These are phyloP conservation scores for Yamadazyma laniorum DNA, from an alignment of 805 yeast genomes.

Conservation along the genomic window DNA sequence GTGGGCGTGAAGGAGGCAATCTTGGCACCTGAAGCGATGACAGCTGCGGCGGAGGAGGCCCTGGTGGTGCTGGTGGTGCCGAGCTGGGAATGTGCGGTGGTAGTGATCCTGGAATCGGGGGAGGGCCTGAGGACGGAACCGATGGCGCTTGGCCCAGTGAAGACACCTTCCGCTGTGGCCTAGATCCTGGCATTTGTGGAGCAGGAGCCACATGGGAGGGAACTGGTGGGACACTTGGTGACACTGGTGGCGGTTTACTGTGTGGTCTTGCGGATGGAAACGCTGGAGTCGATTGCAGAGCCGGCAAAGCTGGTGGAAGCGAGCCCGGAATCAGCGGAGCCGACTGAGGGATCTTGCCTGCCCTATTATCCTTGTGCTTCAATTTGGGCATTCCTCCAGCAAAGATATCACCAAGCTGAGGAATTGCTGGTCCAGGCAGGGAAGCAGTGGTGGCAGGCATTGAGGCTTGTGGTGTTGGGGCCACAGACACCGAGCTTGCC, in stretches of 20 bases:
- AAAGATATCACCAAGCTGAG: slow-evolving; percentile 64
- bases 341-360: slow-evolving; percentile 33
- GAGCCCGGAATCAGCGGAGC: slow-evolving; percentile 38
- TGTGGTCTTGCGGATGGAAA: not conserved
- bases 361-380: slow-evolving; percentile 40
- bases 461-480: slow-evolving; percentile 15
- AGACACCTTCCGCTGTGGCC: not conserved
- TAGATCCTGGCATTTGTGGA: slow-evolving; percentile 9
- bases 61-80: slow-evolving; percentile 4
- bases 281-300: too few species aligned
- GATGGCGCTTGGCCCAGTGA: slow-evolving; percentile 1
- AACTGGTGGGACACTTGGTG: slow-evolving; percentile 4
- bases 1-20: slow-evolving; percentile 41
- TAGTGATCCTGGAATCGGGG: not conserved
- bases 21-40: slow-evolving; percentile 25
- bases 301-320: too few species aligned
- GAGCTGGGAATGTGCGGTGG: slow-evolving; percentile 5
- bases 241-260: slow-evolving; percentile 6
- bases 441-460: slow-evolving; percentile 16
- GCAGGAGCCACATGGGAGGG: slow-evolving; percentile 4
- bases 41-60: slow-evolving; percentile 25
- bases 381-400: slow-evolving; percentile 82
- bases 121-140: slow-evolving; percentile 3
- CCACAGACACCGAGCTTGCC: slow-evolving; percentile 35
- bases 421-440: slow-evolving; percentile 27